Percentiles rank a stretch among this genome's conserved stretches.
These are phyloP conservation scores for Pseudogymnoascus sp. DNA, from an alignment of 2,329 filamentous ascomycete genomes.

Conservation along the genomic window DNA sequence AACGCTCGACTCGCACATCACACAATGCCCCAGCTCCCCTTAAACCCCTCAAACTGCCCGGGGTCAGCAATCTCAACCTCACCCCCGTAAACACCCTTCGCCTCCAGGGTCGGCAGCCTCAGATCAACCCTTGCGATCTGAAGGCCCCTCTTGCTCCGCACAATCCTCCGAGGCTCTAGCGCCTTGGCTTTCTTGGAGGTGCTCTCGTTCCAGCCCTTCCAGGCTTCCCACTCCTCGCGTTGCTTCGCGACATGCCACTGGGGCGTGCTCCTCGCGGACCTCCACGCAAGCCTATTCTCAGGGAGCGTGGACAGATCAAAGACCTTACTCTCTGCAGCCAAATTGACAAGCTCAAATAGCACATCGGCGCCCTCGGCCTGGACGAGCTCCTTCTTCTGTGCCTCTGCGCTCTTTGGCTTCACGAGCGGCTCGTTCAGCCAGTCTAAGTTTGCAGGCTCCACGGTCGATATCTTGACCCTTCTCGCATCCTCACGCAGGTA, in stretches of 20 bases:
- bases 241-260: slow-evolving; percentile 60
- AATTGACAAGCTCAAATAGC: slow-evolving; percentile 55
- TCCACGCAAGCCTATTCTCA: slow-evolving; percentile 57
- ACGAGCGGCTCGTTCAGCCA: slow-evolving; percentile 59
- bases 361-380: slow-evolving; percentile 56
- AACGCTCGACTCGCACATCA: slow-evolving; percentile 4
- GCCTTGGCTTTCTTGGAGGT: slow-evolving; percentile 46
- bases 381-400: slow-evolving; percentile 45
- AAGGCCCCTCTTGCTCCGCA: slow-evolving; percentile 17
- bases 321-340: slow-evolving; percentile 48
- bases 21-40: slow-evolving; percentile 20
- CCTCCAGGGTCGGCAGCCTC: slow-evolving; percentile 23
- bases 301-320: slow-evolving; percentile 53
- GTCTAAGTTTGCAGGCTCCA: slow-evolving; percentile 46
- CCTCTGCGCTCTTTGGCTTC: slow-evolving; percentile 34
- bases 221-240: slow-evolving; percentile 56
- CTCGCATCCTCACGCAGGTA: slow-evolving; percentile 62
- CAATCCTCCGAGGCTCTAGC: slow-evolving; percentile 26
- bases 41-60: slow-evolving; percentile 27
- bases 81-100: slow-evolving; percentile 21
- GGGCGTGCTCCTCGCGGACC: slow-evolving; percentile 54
- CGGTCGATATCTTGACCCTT: slow-evolving; percentile 44
- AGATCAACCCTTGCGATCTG: slow-evolving; percentile 22
- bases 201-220: slow-evolving; percentile 50
- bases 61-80: slow-evolving; percentile 27